phyloP scores from a whole-genome alignment of 2,329 filamentous ascomycete species.

The Cercospora sesami region DNA sequence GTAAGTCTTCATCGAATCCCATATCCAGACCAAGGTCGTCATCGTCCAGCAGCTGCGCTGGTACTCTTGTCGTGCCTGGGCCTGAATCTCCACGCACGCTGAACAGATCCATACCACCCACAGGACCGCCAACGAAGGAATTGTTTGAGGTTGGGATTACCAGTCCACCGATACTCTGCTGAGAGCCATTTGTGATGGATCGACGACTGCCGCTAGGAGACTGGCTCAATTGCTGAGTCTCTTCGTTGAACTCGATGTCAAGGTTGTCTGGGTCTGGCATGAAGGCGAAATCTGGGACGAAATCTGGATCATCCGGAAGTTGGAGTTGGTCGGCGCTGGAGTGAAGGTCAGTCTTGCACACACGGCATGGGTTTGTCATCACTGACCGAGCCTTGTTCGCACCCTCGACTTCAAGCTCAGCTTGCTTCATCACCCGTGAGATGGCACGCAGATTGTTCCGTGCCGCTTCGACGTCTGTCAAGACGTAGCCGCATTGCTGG shows the following conservation, averaged over 20 bases:
- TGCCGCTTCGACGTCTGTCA: constrained; percentile 74
- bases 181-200: constrained; percentile 24
- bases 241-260: constrained; percentile 52
- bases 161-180: constrained; percentile 44
- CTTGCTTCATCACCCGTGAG: constrained; percentile 58
- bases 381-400: constrained; percentile 67
- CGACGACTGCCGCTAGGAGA: constrained; percentile 40
- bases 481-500: constrained; percentile 83
- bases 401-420: constrained; percentile 67
- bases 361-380: not conserved
- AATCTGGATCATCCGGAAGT: constrained; percentile 78
- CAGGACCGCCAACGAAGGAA: constrained; percentile 44
- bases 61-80: constrained; percentile 30
- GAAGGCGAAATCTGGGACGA: constrained; percentile 63
- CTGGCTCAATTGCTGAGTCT: constrained; percentile 38
- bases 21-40: constrained; percentile 44
- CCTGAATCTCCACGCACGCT: constrained; percentile 46
- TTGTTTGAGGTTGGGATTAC: constrained; percentile 46
- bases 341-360: not conserved
- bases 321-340: constrained; percentile 72
- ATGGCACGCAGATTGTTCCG: constrained; percentile 71
- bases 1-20: constrained; percentile 55
- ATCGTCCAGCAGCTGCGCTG: constrained; percentile 28
- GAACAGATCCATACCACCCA: constrained; percentile 43
- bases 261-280: constrained; percentile 54